phyloP scores from a whole-genome alignment of 805 yeast species.

The Teunomyces cretensis region DNA sequence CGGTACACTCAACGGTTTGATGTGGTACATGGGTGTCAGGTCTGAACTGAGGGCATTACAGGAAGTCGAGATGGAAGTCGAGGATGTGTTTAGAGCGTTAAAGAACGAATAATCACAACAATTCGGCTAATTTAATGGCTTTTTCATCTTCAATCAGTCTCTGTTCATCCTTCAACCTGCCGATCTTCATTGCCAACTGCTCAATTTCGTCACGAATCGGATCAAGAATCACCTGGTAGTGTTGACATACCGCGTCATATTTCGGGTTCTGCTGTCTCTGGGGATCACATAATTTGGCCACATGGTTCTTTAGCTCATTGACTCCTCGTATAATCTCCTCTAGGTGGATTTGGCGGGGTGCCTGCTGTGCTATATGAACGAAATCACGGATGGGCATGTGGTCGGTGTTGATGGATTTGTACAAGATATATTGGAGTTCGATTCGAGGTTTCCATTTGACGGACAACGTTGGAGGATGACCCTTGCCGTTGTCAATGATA shows the following conservation, averaged over 20 bases:
- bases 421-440: constrained; percentile 1
- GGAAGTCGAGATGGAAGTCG: constrained; percentile 74
- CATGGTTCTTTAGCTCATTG: not conserved
- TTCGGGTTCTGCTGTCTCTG: not conserved
- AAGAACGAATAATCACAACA: not conserved
- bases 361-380: not conserved
- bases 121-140: not conserved
- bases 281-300: not conserved
- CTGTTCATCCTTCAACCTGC: not conserved
- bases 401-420: not conserved
- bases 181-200: not conserved
- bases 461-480: not conserved
- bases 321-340: not conserved
- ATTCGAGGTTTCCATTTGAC: constrained; percentile 2
- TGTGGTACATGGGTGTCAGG: constrained; percentile 76
- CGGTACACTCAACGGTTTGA: constrained; percentile 73
- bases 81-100: constrained; percentile 17
- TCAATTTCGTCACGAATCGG: not conserved
- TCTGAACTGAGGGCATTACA: constrained; percentile 73
- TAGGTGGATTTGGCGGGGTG: not conserved
- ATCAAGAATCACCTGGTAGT: not conserved
- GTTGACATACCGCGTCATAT: not conserved
- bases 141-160: not conserved
- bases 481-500: not conserved
- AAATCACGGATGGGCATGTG: not conserved